Base-by-base conservation (phyloP, 164 flowering plant species). In the Malania oleifera region DNA sequence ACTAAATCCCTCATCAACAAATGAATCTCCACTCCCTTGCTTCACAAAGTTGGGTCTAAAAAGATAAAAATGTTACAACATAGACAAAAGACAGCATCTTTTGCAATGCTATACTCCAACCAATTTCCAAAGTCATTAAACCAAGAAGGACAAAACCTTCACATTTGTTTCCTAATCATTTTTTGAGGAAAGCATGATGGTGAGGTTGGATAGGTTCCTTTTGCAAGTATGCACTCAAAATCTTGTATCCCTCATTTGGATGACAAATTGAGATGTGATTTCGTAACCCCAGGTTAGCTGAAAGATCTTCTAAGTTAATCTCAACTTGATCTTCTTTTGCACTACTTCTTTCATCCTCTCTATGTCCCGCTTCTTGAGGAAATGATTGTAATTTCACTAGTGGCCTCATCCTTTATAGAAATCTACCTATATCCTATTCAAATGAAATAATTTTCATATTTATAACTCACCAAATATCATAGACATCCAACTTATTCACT, bases 21-120 rank as follows among this genome's bases (percentile, higher is more conserved):
- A 55, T 4, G 26, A 24, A 35, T 48, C 20, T 7, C 38, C 63
- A 41, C 53, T 17, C 3, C 19, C 18, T 58, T 59, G 23, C 1
- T 40, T 24, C 41, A 35, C 52, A 40, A 2, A 18, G 18, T 35
- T 19, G 2, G 26, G 28, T 35, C 29, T 57, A 23, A 58, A 58
- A 28, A 57, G 45, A 25, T 37, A 65, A n/a, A n/a, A n/a, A n/a
- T n/a, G n/a, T n/a, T n/a, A 24, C 54, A 65, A 29, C 34, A 43
- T 20, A 59, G 43, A 22, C 58, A 65, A 59, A 41, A 65, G 6
- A 15, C 38, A 5, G 24, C 48, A 52, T 65, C 27, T 41, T 59
- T 52, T 29, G n/a, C 52, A 15, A 59, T 45, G 26, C 39, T 52
- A 25, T 59, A 65, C 27, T 65, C 69, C 26, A 65, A 53, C 69